Base-by-base conservation (phyloP, 805 yeast genomes). In the Candida manassasensis region DNA sequence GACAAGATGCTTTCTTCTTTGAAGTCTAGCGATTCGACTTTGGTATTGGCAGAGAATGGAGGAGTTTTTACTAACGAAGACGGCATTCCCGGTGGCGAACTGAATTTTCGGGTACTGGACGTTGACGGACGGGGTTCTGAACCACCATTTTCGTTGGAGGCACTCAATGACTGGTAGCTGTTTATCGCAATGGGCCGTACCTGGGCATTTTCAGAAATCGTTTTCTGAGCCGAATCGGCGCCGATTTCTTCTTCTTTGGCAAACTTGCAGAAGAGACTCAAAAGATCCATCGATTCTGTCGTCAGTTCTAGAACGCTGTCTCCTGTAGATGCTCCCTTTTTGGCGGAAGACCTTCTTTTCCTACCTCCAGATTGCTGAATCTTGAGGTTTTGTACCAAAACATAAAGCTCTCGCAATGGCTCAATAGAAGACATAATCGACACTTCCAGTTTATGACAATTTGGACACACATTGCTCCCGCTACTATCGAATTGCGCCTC, bases 231-330 rank as follows among this genome's bases (percentile, higher is more conserved):
- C 12, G 24, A n/a, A 7, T 29, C 32, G 6, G 19, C 5, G 6
- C 8, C 19, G 12, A 11, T 24, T n/a, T 42, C 45, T 32, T 60
- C 67, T 33, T 66, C 71, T 34, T 60, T 61, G 18, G 71, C 71
- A 40, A 49, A 63, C 35, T 63, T 63, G 45, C 59, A 63, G 42
- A 66, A 66, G 14, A 67, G 45, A 5, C 58, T 53, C 14, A 63
- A 41, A 21, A 66, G 43, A 42, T 63, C 69, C 49, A 52, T 50
- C 6, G 52, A 43, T 30, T 54, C 60, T 4, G 30, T 21, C 14
- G 14, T 22, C 6, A 31, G 27, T 25, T 26, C 43, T 16, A 15
- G 29, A 9, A 16, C 37, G 4, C 25, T 33, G 15, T 39, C 41
- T 18, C 17, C 32, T 17, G 36, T 22, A 21, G 33, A 45, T 13